Conservation (phyloP, 345 rosid genomes). For the Adansonia digitata region DNA sequence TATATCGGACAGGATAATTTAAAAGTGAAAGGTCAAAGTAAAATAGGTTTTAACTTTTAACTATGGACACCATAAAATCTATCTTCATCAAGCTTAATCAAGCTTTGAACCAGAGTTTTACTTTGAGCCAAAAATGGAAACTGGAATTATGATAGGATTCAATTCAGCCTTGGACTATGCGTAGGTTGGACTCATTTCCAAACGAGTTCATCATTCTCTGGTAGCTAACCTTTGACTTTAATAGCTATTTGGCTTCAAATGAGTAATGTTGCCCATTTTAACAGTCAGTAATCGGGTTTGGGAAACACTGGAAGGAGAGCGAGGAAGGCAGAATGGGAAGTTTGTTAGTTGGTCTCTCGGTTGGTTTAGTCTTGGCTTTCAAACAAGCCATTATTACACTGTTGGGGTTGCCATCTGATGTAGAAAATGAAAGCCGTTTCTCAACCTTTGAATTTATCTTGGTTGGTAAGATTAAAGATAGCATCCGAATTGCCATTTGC, state of each 20-base stretch:
- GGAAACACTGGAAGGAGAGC: not conserved
- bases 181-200: constrained; percentile 1
- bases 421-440: not conserved
- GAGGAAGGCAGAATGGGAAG: not conserved
- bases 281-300: not conserved
- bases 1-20: too few relatives aligned
- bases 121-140: not conserved
- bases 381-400: not conserved
- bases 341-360: too few relatives aligned
- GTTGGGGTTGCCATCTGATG: not conserved
- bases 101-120: not conserved
- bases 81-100: not conserved
- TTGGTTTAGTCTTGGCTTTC: not conserved
- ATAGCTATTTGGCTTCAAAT: not conserved
- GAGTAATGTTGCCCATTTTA: not conserved
- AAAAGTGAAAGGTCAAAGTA: too few relatives aligned
- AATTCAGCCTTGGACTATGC: not conserved
- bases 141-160: too few relatives aligned
- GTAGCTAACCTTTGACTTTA: constrained; percentile 6
- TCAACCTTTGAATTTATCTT: not conserved
- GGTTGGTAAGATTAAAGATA: not conserved
- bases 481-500: too few relatives aligned
- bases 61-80: too few relatives aligned
- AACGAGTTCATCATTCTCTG: not conserved
- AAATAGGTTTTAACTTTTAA: too few relatives aligned